Evolutionary conservation across 2,329 filamentous ascomycete genomes (phyloP), one percentile per base, ranked within the genome.

Genomic region (Fusarium vanettenii): DNA sequence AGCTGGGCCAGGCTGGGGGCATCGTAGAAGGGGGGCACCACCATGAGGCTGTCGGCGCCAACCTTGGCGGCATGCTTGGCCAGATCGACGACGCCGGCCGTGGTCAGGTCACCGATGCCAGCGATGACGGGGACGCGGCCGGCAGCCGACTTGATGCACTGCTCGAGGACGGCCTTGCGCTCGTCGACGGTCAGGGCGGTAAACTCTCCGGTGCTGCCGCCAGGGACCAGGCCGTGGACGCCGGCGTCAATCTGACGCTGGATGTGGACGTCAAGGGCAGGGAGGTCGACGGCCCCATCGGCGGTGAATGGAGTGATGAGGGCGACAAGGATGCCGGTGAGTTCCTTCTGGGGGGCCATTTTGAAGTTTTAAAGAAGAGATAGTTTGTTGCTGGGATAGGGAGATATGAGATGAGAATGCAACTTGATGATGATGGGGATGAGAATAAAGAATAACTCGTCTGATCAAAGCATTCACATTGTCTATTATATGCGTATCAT

Each of bases 11-110:
- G 71, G 67, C 79, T 84, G 33, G 84, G 80, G 0, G 86, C 81
- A 52, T 88, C 86, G 71, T 88, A 88, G 79, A 84, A 88, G 0
- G 86, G 86, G 6, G 86, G 86, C 0, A 88, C 86, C 14, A 87
- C 83, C 86, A 88, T 88, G 0, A 85, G 75, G 0, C 85, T 85
- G 2, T 81, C 79, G 0, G 86, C 86, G 6, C 78, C 78, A 9
- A 25, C 74, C 18, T 87, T 82, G 7, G 74, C 74, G 22, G 74
- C 74, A 4, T 76, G 74, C 64, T 87, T 84, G 1, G 77, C 77
- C 0, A 78, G 66, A 5, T 79, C 76, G 5, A 86, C 76, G 1
- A 79, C 67, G 0, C 70, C 73, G 0, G 70, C 72, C 1, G 85
- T 87, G 0, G 84, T 84, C 1, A 85, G 80, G 45, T 83, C 83